These are phyloP conservation scores for Blastobotrys arbuscula DNA, from an alignment of 1,139 yeast genomes.

Conservation along the genomic window DNA sequence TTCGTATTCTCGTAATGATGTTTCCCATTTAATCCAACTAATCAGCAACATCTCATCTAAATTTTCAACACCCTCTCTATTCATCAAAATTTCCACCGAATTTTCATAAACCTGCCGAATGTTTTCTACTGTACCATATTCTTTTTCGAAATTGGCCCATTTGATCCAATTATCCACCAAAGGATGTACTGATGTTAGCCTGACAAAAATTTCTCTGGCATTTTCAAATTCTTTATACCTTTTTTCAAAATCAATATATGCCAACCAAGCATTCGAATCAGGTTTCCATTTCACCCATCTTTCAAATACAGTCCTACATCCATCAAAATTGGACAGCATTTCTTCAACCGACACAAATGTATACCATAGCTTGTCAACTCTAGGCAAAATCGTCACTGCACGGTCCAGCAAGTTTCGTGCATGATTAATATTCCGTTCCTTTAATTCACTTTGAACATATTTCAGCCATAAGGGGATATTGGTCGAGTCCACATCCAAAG, in stretches of 20 bases:
- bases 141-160: constrained; percentile 57
- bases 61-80: constrained; percentile 23
- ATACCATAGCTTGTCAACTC: constrained; percentile 83
- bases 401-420: constrained; percentile 82
- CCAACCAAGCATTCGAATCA: constrained; percentile 61
- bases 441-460: constrained; percentile 73
- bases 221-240: constrained; percentile 55
- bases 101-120: constrained; percentile 62
- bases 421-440: constrained; percentile 70
- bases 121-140: constrained; percentile 43
- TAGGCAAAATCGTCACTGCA: constrained; percentile 67
- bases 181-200: constrained; percentile 53
- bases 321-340: constrained; percentile 56
- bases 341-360: constrained; percentile 74
- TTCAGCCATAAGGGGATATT: constrained; percentile 82
- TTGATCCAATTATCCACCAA: constrained; percentile 56
- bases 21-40: constrained; percentile 73
- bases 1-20: constrained; percentile 53
- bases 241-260: constrained; percentile 66
- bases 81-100: constrained; percentile 39
- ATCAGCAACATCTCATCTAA: constrained; percentile 40
- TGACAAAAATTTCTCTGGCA: constrained; percentile 52
- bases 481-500: constrained; percentile 66
- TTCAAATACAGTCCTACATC: constrained; percentile 63
- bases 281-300: constrained; percentile 72